phyloP scores from a whole-genome alignment of 805 yeast species.

The Lachancea kluyveri region DNA sequence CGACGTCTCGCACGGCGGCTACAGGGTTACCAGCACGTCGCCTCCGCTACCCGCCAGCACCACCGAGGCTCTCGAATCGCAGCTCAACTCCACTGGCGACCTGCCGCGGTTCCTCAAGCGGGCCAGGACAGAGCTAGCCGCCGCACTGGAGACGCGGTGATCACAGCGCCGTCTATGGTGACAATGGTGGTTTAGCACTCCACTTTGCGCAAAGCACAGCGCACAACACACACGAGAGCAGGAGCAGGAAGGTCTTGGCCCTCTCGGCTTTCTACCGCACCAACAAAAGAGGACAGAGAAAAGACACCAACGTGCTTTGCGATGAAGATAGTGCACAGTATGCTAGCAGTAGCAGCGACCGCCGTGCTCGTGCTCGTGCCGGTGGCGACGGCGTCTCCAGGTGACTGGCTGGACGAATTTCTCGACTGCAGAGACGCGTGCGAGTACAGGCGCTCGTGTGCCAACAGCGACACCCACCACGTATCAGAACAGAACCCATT shows the following conservation, averaged over 20 bases:
- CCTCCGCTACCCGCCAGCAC: conserved; percentile 34
- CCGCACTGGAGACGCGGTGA: conserved; percentile 1
- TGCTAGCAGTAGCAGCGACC: too few species aligned
- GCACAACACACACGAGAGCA: too few species aligned
- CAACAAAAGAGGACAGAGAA: too few species aligned
- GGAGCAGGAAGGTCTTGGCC: too few species aligned
- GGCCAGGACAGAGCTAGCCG: conserved; percentile 13
- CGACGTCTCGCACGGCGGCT: conserved; percentile 38
- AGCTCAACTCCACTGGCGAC: conserved; percentile 14
- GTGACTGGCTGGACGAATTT: conserved; percentile 55
- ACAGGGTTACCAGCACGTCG: conserved; percentile 31
- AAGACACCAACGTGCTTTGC: too few species aligned
- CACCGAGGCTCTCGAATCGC: conserved; percentile 6
- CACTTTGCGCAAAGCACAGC: neutral
- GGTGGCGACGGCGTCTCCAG: too few species aligned
- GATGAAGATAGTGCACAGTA: too few species aligned
- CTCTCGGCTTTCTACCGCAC: too few species aligned
- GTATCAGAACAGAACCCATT: conserved; percentile 24
- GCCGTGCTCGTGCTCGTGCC: too few species aligned
- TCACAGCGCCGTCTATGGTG: conserved; percentile 4
- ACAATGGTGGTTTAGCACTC: neutral
- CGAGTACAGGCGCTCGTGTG: conserved; percentile 24
- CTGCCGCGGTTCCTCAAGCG: conserved; percentile 16
- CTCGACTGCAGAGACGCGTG: conserved; percentile 51
- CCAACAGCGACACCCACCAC: conserved; percentile 14